A percentile compares a stretch with the other conserved stretches of the same genome.
These are phyloP conservation scores for Leptomonas pyrrhocoris DNA, from an alignment of 208 protist species.

Conservation along the genomic window DNA sequence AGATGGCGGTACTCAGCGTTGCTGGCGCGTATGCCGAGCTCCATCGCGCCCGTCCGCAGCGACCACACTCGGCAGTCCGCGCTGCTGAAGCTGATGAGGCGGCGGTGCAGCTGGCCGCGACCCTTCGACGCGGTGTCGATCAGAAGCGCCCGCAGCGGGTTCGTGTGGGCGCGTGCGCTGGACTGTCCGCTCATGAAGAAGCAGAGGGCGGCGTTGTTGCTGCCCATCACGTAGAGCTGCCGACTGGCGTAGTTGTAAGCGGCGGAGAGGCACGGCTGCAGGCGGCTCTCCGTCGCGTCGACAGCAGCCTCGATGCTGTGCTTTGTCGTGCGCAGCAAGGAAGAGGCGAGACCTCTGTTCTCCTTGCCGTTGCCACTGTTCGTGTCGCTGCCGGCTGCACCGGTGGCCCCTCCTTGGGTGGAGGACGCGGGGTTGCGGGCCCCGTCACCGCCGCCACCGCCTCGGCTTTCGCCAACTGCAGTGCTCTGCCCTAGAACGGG, in stretches of 20 bases:
- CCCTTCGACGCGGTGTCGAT: conserved; percentile 28
- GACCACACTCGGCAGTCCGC: conserved; percentile 69
- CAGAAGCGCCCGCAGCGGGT: conserved; percentile 48
- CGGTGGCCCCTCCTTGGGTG: background rate
- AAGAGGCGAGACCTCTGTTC: conserved; percentile 1
- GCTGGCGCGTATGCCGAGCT: conserved; percentile 69
- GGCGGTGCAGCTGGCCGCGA: conserved; percentile 21
- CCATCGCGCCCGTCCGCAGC: conserved; percentile 49
- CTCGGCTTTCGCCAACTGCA: conserved; percentile 5
- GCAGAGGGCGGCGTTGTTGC: conserved; percentile 68
- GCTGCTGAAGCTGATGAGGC: conserved; percentile 58
- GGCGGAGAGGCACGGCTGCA: conserved; percentile 50
- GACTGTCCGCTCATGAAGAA: conserved; percentile 66
- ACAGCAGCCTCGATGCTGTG: conserved; percentile 43
- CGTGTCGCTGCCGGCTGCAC: background rate
- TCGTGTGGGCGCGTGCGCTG: conserved; percentile 53
- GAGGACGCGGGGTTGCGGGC: background rate
- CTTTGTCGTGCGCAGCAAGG: conserved; percentile 35
- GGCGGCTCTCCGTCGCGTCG: conserved; percentile 31
- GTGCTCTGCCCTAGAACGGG: background rate
- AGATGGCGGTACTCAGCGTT: conserved; percentile 63
- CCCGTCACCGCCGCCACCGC: background rate
- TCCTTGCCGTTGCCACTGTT: background rate
- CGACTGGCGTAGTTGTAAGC: conserved; percentile 67
- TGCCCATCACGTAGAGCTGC: conserved; percentile 69